Conservation (phyloP, 2,329 filamentous ascomycete genomes). For the Aspergillus candidus region DNA sequence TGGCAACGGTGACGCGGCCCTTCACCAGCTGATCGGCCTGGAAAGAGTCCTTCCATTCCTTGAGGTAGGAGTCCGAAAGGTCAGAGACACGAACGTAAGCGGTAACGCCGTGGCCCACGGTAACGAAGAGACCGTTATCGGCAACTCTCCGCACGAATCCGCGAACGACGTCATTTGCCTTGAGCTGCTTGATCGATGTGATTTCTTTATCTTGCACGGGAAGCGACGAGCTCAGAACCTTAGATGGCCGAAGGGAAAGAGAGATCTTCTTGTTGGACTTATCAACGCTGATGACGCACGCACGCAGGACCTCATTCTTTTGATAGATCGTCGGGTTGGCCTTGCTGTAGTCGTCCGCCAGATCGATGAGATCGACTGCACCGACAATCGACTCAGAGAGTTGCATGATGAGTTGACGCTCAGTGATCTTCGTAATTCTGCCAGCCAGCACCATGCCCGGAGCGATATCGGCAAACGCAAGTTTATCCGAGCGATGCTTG, state of each 20-base stretch:
- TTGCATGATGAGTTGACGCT: slow-evolving; percentile 77
- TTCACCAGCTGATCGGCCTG: slow-evolving; percentile 85
- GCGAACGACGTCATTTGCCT: slow-evolving; percentile 70
- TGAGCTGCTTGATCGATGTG: slow-evolving; percentile 61
- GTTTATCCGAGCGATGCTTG: slow-evolving; percentile 54
- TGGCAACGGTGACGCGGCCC: slow-evolving; percentile 71
- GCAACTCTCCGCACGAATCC: slow-evolving; percentile 89
- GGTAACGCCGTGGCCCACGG: slow-evolving; percentile 72
- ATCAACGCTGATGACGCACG: slow-evolving; percentile 79
- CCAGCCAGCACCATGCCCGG: slow-evolving; percentile 76
- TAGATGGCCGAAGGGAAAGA: slow-evolving; percentile 78
- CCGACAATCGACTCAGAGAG: slow-evolving; percentile 74
- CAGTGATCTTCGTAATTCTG: slow-evolving; percentile 76
- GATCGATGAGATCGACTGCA: slow-evolving; percentile 72
- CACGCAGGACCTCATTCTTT: slow-evolving; percentile 80
- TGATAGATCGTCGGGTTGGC: slow-evolving; percentile 68
- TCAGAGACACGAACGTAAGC: slow-evolving; percentile 81
- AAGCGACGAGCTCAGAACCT: slow-evolving; percentile 78
- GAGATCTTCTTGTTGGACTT: slow-evolving; percentile 74
- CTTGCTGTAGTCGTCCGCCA: slow-evolving; percentile 79
- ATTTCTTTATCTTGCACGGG: slow-evolving; percentile 78
- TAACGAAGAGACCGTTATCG: slow-evolving; percentile 83
- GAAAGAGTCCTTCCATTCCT: slow-evolving; percentile 91
- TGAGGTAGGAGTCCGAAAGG: slow-evolving; percentile 82
- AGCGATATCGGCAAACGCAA: slow-evolving; percentile 67